Evolutionary conservation across 139 green algal genomes (phyloP), one percentile per base, ranked within the genome.

Genomic region (Diplosphaera chodatii): DNA sequence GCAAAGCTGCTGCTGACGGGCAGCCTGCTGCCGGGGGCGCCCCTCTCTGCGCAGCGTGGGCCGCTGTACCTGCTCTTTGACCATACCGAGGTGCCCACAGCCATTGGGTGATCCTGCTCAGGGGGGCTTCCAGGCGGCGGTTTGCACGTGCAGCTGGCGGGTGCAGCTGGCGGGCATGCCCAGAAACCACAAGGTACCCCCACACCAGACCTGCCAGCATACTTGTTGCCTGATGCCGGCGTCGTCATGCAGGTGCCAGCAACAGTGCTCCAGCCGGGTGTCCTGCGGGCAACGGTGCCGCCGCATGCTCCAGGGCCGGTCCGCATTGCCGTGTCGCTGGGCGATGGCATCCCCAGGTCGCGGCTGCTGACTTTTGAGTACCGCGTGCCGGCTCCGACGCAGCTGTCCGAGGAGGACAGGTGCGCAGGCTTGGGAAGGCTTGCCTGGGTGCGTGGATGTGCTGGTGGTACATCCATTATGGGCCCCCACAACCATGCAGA

Each of bases 11-110:
- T 72, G 28, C 48, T 32, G 29, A 29, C 64, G 31, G 30, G 22
- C 28, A 68, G 28, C n/a, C 30, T 68, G 30, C 30, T 29, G 30
- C 32, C 64, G 28, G 67, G 41, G 5, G 48, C 63, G 67, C 48
- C 32, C 15, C 41, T 31, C 4, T 28, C 16, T 16, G 22, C 22
- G 34, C 27, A n/a, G 27, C 67, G 33, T 32, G 30, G 67, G 15
- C 67, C 40, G 22, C 32, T 71, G 1, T 71, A 21, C 67, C 37
- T 71, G n/a, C 37, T 69, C 31, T 69, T 69, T 3, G 64, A 69
- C 31, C 33, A 55, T 18, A 37, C n/a, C 13, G 30, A 69, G 64
- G 63, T 34, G 63, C 27, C 16, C 27, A 22, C 15, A 30, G n/a
- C n/a, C n/a, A n/a, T n/a, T n/a, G n/a, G n/a, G n/a, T n/a, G n/a